Conservation (phyloP, 2,329 filamentous ascomycete genomes). For the Diplodia sapinea region DNA sequence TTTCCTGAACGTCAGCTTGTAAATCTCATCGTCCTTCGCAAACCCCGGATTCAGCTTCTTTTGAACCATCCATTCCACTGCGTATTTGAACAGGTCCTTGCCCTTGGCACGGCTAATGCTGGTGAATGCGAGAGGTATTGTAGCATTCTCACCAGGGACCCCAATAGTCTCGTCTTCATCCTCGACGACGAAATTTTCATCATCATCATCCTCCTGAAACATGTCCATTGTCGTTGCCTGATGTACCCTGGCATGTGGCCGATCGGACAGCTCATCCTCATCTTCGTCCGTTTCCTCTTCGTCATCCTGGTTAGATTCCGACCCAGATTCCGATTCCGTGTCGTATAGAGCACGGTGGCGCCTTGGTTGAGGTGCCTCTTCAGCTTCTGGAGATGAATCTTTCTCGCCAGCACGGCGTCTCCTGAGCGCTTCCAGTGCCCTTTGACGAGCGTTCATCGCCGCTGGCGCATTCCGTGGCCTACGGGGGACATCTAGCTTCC, state of each 20-base stretch:
- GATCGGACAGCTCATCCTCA: neutral
- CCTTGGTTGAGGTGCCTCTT: slow-evolving; percentile 34
- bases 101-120: slow-evolving; percentile 68
- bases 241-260: slow-evolving; percentile 27
- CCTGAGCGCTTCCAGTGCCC: slow-evolving; percentile 53
- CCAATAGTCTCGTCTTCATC: slow-evolving; percentile 63
- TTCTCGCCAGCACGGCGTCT: slow-evolving; percentile 46
- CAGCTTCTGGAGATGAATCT: slow-evolving; percentile 35
- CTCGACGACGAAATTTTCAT: slow-evolving; percentile 68
- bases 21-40: slow-evolving; percentile 66
- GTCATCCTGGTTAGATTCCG: slow-evolving; percentile 35
- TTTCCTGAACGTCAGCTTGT: slow-evolving; percentile 71
- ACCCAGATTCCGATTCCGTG: slow-evolving; percentile 35
- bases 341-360: slow-evolving; percentile 36
- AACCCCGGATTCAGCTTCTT: slow-evolving; percentile 78
- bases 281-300: slow-evolving; percentile 39
- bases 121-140: slow-evolving; percentile 73
- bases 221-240: slow-evolving; percentile 46
- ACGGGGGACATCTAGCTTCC: slow-evolving; percentile 31
- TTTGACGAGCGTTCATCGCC: slow-evolving; percentile 47
- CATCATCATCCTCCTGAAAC: slow-evolving; percentile 62
- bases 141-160: slow-evolving; percentile 60
- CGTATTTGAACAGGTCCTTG: slow-evolving; percentile 74
- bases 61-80: slow-evolving; percentile 81
- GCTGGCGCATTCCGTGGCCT: slow-evolving; percentile 33